Evolutionary conservation across 257 asterid genomes (phyloP), one percentile per base, ranked within the genome.

Genomic region (Penstemon barbatus): DNA sequence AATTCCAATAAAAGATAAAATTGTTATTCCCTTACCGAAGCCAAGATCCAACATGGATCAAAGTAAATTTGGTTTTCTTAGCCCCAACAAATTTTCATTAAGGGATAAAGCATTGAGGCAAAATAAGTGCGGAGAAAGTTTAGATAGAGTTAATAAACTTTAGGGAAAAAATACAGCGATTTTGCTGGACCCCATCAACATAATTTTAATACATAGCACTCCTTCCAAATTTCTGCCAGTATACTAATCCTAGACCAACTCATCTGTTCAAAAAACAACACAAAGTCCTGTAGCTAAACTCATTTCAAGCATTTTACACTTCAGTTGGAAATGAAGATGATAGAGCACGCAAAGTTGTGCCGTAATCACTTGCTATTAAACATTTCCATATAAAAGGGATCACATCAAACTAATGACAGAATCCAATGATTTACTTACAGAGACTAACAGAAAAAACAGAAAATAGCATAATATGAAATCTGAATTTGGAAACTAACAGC

Each of bases 401-500:
- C 15, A 8, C 6, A 3, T 15, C 9, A 62, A 43, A 8, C 18
- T 18, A 6, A 36, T 7, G 12, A 38, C n/a, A 57, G 3, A 57
- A 12, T 40, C 12, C 33, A 25, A 25, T 25, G 3, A 25, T 25
- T 25, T 25, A 38, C 1, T 36, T 36, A 37, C 5, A 18, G 7
- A 40, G 33, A 40, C 45, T 12, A 40, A 4, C 11, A 6, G 41
- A 15, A 18, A 53, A 15, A n/a, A 59, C 10, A 59, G 40, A 13
- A 3, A 13, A 49, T 3, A 9, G 4, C 54, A 49, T 15, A 12
- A 49, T 3, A 49, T 49, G 18, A 49, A 49, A 49, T 9, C 18
- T 49, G 54, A 49, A 49, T 12, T 6, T 49, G 2, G 71, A 46
- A 54, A 75, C 97, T 78, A 70, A 94, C 99, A 94, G 84, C 78